A percentile compares a stretch with the other conserved stretches of the same genome.
Evolutionary conservation across 805 yeast species (phyloP).

Genomic region (Nakazawaea sp.): DNA sequence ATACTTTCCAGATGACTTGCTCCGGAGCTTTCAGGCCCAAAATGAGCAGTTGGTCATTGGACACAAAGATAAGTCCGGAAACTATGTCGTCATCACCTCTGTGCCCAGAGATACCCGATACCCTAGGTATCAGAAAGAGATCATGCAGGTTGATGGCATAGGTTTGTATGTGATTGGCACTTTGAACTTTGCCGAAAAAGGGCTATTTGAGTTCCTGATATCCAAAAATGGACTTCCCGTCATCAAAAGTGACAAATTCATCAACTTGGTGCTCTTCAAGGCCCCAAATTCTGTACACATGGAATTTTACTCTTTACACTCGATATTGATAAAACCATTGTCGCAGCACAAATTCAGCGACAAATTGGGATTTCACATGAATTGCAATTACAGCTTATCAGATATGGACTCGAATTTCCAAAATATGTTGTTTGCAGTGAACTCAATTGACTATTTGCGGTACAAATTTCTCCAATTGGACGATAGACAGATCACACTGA

Average conservation of each 20-base stretch:
- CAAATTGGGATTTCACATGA: constrained; percentile 11
- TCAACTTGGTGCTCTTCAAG: constrained; percentile 42
- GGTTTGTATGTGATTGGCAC: constrained; percentile 20
- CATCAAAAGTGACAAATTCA: constrained; percentile 10
- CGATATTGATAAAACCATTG: constrained; percentile 28
- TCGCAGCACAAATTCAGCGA: constrained; percentile 20
- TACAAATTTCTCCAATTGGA: constrained; percentile 1
- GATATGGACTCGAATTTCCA: constrained; percentile 2
- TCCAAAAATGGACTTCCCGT: constrained; percentile 16
- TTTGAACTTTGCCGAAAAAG: constrained; percentile 15
- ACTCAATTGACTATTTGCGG: constrained; percentile 9
- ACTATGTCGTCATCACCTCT: constrained; percentile 19
- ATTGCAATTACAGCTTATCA: constrained; percentile 5
- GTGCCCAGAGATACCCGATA: neutral
- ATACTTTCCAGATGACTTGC: constrained; percentile 5
- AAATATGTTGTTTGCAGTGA: constrained; percentile 9
- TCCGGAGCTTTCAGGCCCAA: neutral
- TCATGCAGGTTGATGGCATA: constrained; percentile 14
- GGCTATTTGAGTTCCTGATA: constrained; percentile 6
- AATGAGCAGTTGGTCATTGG: constrained; percentile 18
- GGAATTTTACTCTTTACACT: constrained; percentile 73
- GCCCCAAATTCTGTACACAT: constrained; percentile 67
- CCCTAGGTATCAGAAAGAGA: too few species aligned
- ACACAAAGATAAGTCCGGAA: constrained; percentile 15
- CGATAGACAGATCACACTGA: neutral